Base-by-base conservation (phyloP, 1,284 basidiomycete genomes). In the Puccinia coronata region DNA sequence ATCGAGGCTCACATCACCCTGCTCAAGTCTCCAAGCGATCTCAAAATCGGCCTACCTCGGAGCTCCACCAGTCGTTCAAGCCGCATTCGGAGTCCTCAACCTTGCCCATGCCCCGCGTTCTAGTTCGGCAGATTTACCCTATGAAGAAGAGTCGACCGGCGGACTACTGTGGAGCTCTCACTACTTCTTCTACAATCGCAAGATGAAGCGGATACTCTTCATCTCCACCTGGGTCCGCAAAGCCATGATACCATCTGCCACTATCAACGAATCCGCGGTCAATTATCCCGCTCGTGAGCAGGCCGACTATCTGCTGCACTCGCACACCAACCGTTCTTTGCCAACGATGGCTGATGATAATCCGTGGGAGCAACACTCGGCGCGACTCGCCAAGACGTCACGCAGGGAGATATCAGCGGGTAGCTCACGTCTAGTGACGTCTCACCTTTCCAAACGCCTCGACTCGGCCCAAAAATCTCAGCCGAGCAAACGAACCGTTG, bases 161-260 rank as follows among this genome's bases (percentile, higher is more conserved):
- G 92, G 94, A 5, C 88, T 98, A 81, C 89, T 98, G 8, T 98
- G 96, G 96, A 95, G 93, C 49, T 95, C 94, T 20, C 95, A 98
- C 86, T 97, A 95, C 91, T 98, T 99, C 88, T 97, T 99, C 88
- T 89, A 96, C 86, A 97, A 96, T 88, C 90, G 92, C 85, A 96
- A 94, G 84, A 87, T 87, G 83, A 98, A 97, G 88, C 91, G 96
- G 28, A 91, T 99, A 84, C 87, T 99, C 72, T 98, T 97, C 87
- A 90, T 98, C 82, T 93, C 94, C 0, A 91, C 95, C 9, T 98
- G 95, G 94, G 93, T 94, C n/a, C 90, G 92, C 53, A 92, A 92
- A 76, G 67, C 67, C 43, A 11, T 70, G 39, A 47, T 49, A 43
- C 34, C 61, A 16, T 70, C 67, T 28, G 25, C 67, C 11, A 43